Evolutionary conservation across 495 filamentous ascomycete species (phyloP), one percentile per base, ranked within the genome.

Genomic region (Alectoria sarmentosa): DNA sequence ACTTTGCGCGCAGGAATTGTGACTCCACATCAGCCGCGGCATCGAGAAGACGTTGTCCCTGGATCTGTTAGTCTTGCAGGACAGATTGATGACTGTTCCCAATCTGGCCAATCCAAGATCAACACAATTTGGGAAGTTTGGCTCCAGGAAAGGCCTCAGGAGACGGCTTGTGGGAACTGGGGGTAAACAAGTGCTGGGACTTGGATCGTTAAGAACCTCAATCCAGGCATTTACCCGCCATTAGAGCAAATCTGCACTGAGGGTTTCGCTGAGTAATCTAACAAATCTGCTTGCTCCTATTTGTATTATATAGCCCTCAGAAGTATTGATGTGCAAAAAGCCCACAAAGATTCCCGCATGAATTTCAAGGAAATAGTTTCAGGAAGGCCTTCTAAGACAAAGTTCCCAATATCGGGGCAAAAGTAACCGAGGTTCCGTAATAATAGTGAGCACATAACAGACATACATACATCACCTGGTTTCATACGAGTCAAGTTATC

Each of bases 381-480:
- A n/a, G n/a, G n/a, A n/a, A n/a, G n/a, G n/a, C n/a, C n/a, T n/a
- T n/a, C n/a, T n/a, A n/a, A n/a, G n/a, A n/a, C n/a, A n/a, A n/a
- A n/a, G n/a, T n/a, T n/a, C n/a, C n/a, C n/a, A n/a, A n/a, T n/a
- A n/a, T n/a, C n/a, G n/a, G n/a, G n/a, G n/a, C n/a, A n/a, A n/a
- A n/a, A n/a, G n/a, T n/a, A n/a, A n/a, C n/a, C n/a, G n/a, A n/a
- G n/a, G n/a, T n/a, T n/a, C n/a, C n/a, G n/a, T n/a, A n/a, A n/a
- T n/a, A n/a, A n/a, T n/a, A n/a, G n/a, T n/a, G 2, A 61, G 26
- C 10, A 44, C 13, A 10, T 15, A 44, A 36, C 14, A 36, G 9
- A 11, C 2, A 42, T 15, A 61, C 60, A n/a, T 48, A 61, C 60
- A 61, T 61, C 60, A 48, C 60, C 60, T 48, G 37, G 10, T 21